Percentiles rank a stretch among this genome's conserved stretches.
These are phyloP conservation scores for Akebia trifoliata DNA, from an alignment of 164 flowering plant species.

Conservation along the genomic window DNA sequence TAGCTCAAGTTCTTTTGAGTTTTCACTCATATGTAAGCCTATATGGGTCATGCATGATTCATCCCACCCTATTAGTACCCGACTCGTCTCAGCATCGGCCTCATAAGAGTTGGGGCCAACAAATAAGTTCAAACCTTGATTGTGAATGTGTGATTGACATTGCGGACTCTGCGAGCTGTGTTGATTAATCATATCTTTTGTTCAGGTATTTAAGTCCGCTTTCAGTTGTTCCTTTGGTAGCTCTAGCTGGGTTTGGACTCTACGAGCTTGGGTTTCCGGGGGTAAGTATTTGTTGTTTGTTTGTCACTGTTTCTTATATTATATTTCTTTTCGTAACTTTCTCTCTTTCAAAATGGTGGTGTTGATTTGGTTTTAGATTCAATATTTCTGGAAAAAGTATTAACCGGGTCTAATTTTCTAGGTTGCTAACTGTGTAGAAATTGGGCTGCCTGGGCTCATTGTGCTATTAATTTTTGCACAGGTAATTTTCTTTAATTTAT, in stretches of 20 bases:
- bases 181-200: not conserved
- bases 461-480: constrained; percentile 69
- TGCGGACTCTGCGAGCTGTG: not conserved
- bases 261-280: constrained; percentile 84
- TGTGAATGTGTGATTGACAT: not conserved
- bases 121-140: not conserved
- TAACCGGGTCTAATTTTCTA: constrained; percentile 15
- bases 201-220: constrained; percentile 83
- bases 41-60: no score
- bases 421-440: constrained; percentile 87
- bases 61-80: no score
- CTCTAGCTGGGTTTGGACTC: constrained; percentile 81
- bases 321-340: not conserved
- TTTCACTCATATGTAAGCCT: no score
- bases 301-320: not conserved
- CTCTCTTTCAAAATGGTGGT: not conserved
- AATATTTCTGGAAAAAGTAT: not conserved
- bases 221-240: constrained; percentile 77
- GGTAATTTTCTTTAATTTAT: constrained; percentile 31
- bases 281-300: constrained; percentile 34
- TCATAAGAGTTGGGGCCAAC: no score
- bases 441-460: constrained; percentile 80
- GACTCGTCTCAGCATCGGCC: no score
- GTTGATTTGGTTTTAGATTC: not conserved
- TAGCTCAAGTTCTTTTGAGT: no score